Conservation (phyloP, 2,329 filamentous ascomycete species). For the Stromatinia cepivora region DNA sequence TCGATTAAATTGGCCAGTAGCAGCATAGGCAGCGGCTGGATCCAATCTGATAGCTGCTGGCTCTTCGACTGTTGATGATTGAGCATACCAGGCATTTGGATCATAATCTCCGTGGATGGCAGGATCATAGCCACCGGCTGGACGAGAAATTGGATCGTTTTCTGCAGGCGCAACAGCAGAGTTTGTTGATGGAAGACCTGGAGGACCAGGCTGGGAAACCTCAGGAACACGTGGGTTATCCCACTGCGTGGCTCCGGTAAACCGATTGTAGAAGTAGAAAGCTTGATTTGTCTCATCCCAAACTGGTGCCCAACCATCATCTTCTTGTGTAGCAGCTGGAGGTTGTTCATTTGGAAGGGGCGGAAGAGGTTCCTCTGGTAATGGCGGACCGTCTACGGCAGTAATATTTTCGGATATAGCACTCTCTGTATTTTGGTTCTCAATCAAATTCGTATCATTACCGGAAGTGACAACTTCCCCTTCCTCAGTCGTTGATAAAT, state of each 20-base stretch:
- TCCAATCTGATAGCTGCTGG: constrained; percentile 43
- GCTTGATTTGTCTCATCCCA: constrained; percentile 70
- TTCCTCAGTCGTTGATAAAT: constrained; percentile 1
- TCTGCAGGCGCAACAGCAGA: constrained; percentile 34
- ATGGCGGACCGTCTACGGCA: constrained; percentile 28
- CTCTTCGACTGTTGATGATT: constrained; percentile 49
- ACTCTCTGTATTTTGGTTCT: constrained; percentile 27
- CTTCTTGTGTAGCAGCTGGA: constrained; percentile 52
- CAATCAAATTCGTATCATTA: constrained; percentile 25
- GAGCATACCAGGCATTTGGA: constrained; percentile 90
- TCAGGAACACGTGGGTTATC: constrained; percentile 77
- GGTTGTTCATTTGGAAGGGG: constrained; percentile 45
- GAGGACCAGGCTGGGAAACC: constrained; percentile 30
- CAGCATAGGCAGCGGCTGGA: constrained; percentile 57
- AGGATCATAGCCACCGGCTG: constrained; percentile 84
- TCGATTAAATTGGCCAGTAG: constrained; percentile 81
- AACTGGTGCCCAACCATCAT: constrained; percentile 77
- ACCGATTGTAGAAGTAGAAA: constrained; percentile 84
- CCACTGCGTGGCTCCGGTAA: constrained; percentile 75
- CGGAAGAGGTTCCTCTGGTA: constrained; percentile 41
- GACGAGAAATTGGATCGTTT: constrained; percentile 40
- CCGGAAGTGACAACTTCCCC: constrained; percentile 23
- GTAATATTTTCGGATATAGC: constrained; percentile 19
- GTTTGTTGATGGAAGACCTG: constrained; percentile 39
- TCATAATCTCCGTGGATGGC: constrained; percentile 97